Conservation (phyloP, 768 basidiomycete genomes). For the Hericium coralloides region DNA sequence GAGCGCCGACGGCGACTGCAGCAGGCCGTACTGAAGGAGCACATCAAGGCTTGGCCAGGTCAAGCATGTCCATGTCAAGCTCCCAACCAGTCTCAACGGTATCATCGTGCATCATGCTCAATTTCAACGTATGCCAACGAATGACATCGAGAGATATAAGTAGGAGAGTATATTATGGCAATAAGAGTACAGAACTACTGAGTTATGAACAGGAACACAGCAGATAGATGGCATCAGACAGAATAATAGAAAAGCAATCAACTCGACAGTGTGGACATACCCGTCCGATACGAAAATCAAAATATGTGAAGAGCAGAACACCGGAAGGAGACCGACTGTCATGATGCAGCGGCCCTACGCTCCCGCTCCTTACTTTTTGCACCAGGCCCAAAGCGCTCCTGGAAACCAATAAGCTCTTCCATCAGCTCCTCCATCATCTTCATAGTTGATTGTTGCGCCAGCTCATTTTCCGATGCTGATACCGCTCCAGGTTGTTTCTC, state of each 20-base stretch:
- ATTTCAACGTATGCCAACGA: background rate
- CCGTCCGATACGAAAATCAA: too few relatives aligned
- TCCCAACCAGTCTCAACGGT: too few relatives aligned
- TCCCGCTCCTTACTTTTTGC: slow-evolving; percentile 32
- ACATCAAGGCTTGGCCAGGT: too few relatives aligned
- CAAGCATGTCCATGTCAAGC: too few relatives aligned
- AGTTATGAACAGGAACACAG: background rate
- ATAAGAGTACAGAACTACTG: slow-evolving; percentile 11
- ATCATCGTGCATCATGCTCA: background rate
- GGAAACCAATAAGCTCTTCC: slow-evolving; percentile 82
- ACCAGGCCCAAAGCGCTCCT: slow-evolving; percentile 74
- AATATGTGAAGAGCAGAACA: too few relatives aligned
- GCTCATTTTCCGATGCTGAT: background rate
- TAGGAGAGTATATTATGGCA: slow-evolving; percentile 11
- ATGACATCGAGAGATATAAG: slow-evolving; percentile 3
- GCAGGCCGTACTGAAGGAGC: too few relatives aligned
- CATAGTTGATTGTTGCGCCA: slow-evolving; percentile 38
- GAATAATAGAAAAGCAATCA: slow-evolving; percentile 2
- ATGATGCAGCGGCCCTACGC: slow-evolving; percentile 22
- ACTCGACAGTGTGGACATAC: background rate
- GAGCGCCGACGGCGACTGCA: too few relatives aligned
- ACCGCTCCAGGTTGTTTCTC: slow-evolving; percentile 8
- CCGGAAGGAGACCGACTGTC: slow-evolving; percentile 3
- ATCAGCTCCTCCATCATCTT: slow-evolving; percentile 87
- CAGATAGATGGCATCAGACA: background rate